A percentile compares a stretch with the other conserved stretches of the same genome.
phyloP scores from a whole-genome alignment of 78 protist genomes.

The Dictyostelium capitatum region DNA sequence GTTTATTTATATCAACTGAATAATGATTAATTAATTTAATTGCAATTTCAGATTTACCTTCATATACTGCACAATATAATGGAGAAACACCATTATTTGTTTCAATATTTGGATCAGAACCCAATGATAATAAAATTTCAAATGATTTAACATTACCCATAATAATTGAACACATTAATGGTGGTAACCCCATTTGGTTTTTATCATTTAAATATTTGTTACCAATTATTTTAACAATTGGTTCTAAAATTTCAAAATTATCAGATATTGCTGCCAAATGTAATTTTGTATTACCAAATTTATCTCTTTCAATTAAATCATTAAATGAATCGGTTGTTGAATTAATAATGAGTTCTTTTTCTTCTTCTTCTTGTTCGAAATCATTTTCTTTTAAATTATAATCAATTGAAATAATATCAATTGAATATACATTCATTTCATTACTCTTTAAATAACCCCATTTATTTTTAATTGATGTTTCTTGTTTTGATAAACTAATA shows the following conservation, averaged over 20 bases:
- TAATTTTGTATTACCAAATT: constrained; percentile 5
- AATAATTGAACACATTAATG: neutral
- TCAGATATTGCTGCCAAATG: constrained; percentile 1
- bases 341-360: neutral
- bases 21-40: neutral
- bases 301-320: neutral
- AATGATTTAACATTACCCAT: neutral
- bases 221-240: neutral
- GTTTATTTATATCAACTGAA: neutral
- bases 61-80: neutral
- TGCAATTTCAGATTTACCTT: neutral
- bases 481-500: too few relatives aligned
- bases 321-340: neutral
- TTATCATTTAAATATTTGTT: neutral
- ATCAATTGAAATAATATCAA: constrained; percentile 5
- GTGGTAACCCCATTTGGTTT: constrained; percentile 9
- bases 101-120: neutral
- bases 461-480: too few relatives aligned
- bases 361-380: neutral
- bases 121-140: neutral
- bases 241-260: neutral
- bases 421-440: neutral
- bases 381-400: neutral
- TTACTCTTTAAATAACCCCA: neutral
- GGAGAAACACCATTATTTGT: neutral